Evolutionary conservation across 306 rosid genomes (phyloP).

Genomic region (Hippophae tibetana): DNA sequence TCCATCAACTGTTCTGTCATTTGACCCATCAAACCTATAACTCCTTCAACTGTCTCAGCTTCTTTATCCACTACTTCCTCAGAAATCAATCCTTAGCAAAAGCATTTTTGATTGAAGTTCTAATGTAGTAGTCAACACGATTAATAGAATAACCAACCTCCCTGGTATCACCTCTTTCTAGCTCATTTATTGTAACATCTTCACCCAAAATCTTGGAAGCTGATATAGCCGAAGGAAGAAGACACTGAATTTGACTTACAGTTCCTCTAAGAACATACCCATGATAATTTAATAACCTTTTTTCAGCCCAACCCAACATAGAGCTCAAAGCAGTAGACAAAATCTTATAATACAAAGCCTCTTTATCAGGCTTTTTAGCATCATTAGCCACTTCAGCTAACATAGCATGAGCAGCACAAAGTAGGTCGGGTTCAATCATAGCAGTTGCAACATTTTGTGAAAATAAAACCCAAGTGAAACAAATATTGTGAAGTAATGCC

Average conservation of each 20-base stretch:
- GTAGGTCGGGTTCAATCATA: conserved; percentile 62
- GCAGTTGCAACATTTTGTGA: conserved; percentile 67
- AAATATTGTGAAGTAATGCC: conserved; percentile 72
- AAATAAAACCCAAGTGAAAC: conserved; percentile 83
- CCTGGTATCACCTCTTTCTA: conserved; percentile 33
- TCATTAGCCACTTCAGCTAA: conserved; percentile 65
- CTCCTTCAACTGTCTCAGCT: conserved; percentile 66
- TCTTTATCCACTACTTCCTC: conserved; percentile 68
- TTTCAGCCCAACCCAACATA: conserved; percentile 72
- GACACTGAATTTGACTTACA: conserved; percentile 51
- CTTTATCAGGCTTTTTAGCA: conserved; percentile 59
- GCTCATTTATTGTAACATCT: conserved; percentile 41
- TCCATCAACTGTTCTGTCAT: conserved; percentile 66
- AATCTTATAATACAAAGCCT: conserved; percentile 42
- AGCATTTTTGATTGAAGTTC: conserved; percentile 50
- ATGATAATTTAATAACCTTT: conserved; percentile 57
- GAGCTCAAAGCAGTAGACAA: conserved; percentile 57
- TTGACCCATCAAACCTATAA: conserved; percentile 58
- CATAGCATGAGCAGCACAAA: conserved; percentile 72
- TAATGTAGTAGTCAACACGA: conserved; percentile 59
- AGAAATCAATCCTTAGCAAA: conserved; percentile 61
- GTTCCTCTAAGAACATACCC: conserved; percentile 60
- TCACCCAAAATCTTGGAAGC: conserved; percentile 71
- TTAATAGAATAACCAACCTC: conserved; percentile 55
- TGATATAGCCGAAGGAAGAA: conserved; percentile 64